Conservation (phyloP, 164 flowering plant genomes). For the Sedum album region DNA sequence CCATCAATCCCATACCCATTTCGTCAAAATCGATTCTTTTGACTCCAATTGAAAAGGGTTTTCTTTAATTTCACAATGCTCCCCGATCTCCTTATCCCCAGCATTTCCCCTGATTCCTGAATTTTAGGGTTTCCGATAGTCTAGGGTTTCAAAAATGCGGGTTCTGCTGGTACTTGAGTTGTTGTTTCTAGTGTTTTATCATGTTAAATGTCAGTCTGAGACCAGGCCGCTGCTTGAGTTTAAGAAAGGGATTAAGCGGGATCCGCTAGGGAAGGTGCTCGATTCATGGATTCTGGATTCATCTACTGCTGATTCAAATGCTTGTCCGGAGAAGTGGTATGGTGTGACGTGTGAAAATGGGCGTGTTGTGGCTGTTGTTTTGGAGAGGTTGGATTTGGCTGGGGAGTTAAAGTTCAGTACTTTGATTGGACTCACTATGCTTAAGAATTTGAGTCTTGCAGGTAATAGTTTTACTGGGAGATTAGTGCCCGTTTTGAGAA, state of each 20-base stretch:
- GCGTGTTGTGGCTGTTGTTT: conserved; percentile 32
- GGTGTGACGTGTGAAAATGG: conserved; percentile 52
- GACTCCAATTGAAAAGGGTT: conserved; percentile 3
- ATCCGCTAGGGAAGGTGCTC: conserved; percentile 37
- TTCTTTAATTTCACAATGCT: background rate
- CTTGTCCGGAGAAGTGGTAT: conserved; percentile 47
- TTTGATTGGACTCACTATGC: conserved; percentile 36
- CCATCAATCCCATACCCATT: background rate
- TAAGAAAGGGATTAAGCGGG: conserved; percentile 66
- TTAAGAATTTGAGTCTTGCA: conserved; percentile 51
- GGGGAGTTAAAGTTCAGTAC: conserved; percentile 77
- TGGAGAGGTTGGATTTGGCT: conserved; percentile 39
- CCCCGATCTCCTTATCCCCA: no score
- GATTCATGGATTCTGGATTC: conserved; percentile 36
- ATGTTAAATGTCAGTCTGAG: background rate
- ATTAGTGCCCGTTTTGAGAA: background rate
- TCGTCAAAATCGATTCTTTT: conserved; percentile 23
- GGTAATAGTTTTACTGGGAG: conserved; percentile 53
- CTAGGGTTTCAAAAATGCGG: background rate
- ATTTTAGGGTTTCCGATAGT: no score
- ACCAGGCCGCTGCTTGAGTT: conserved; percentile 48
- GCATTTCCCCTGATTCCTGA: no score
- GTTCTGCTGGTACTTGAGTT: background rate
- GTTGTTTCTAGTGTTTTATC: background rate
- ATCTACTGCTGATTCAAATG: conserved; percentile 10